phyloP scores from a whole-genome alignment of 2,329 filamentous ascomycete genomes.

The Metarhizium guizhouense region DNA sequence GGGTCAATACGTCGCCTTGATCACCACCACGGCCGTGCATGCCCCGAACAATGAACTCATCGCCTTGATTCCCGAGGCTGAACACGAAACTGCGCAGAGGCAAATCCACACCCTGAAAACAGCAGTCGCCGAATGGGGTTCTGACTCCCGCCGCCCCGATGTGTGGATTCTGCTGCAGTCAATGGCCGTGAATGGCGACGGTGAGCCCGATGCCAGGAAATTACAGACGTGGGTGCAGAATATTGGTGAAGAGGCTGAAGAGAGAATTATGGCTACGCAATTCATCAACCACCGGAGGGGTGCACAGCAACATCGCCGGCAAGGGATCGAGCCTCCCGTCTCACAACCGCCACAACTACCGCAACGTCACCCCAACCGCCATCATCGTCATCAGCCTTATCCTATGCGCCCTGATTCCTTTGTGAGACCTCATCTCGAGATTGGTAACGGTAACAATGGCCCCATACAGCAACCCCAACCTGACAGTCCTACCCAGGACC shows the following conservation, averaged over 20 bases:
- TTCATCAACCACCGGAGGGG: constrained; percentile 29
- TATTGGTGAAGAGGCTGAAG: constrained; percentile 35
- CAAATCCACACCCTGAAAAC: constrained; percentile 33
- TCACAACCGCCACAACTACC: not conserved
- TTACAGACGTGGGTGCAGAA: constrained; percentile 47
- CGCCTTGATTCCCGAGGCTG: constrained; percentile 19
- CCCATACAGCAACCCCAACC: not conserved
- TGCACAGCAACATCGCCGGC: not conserved
- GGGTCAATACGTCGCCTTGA: constrained; percentile 37
- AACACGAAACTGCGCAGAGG: constrained; percentile 30
- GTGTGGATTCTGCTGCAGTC: constrained; percentile 39
- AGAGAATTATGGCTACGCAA: constrained; percentile 35
- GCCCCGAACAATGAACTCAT: constrained; percentile 18
- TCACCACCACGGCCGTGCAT: constrained; percentile 25
- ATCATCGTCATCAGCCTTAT: not conserved
- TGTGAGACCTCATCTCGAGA: constrained; percentile 1
- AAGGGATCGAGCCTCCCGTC: not conserved
- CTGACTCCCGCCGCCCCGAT: constrained; percentile 28
- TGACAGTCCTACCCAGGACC: constrained; percentile 5
- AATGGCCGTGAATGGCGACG: constrained; percentile 33
- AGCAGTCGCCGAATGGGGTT: constrained; percentile 26
- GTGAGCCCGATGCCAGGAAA: constrained; percentile 31
- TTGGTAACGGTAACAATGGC: not conserved
- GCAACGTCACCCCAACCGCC: not conserved
- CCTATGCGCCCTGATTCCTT: constrained; percentile 4